Evolutionary conservation across 768 basidiomycete genomes (phyloP).

Genomic region (Lentinula sp.): DNA sequence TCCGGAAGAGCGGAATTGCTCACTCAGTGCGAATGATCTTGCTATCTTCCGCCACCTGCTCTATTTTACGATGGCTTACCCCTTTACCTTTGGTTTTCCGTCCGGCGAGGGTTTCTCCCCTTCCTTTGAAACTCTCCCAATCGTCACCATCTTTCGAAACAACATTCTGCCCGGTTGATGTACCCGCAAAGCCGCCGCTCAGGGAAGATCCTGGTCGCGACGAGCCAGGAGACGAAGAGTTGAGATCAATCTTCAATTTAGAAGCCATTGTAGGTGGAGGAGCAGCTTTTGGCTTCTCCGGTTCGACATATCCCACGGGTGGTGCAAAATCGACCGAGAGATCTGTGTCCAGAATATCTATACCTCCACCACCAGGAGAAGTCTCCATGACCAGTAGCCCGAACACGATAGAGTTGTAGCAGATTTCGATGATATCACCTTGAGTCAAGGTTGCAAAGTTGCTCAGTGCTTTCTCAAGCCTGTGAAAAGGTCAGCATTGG

Average conservation of each 20-base stretch:
- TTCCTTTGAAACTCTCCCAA: constrained; percentile 96
- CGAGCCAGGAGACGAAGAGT: constrained; percentile 80
- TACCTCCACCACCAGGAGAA: constrained; percentile 79
- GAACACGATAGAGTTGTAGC: constrained; percentile 94
- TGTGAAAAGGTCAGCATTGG: constrained; percentile 21
- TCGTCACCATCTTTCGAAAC: constrained; percentile 75
- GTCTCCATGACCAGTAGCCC: constrained; percentile 95
- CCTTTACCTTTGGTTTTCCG: constrained; percentile 96
- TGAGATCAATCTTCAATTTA: constrained; percentile 91
- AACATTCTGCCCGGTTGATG: constrained; percentile 36
- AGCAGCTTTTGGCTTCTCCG: constrained; percentile 76
- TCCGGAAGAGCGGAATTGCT: constrained; percentile 22
- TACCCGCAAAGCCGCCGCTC: constrained; percentile 58
- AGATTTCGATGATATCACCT: constrained; percentile 96
- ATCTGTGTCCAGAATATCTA: constrained; percentile 90
- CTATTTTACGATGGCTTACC: constrained; percentile 74
- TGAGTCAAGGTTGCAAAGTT: constrained; percentile 91
- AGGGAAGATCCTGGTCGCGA: constrained; percentile 75
- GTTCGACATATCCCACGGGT: constrained; percentile 92
- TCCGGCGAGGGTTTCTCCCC: constrained; percentile 85
- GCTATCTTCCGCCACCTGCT: constrained; percentile 72
- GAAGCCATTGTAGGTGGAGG: constrained; percentile 91
- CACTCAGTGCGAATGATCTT: constrained; percentile 91
- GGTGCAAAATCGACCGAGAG: constrained; percentile 97
- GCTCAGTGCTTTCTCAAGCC: constrained; percentile 90